phyloP scores from a whole-genome alignment of 495 filamentous ascomycete genomes.

The Entonaema liquescens region DNA sequence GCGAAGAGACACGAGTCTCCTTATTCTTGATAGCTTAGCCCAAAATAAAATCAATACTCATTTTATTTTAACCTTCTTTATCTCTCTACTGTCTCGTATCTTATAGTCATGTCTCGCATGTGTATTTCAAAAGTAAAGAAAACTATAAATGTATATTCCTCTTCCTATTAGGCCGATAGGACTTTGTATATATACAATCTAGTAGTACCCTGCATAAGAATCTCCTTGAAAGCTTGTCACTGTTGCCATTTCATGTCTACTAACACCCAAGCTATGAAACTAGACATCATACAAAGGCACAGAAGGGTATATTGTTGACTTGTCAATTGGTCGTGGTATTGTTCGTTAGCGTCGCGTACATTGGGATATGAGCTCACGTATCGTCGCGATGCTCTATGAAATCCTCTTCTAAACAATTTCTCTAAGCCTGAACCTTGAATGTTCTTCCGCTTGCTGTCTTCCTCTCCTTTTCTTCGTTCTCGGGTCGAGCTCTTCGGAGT shows the following conservation, averaged over 20 bases:
- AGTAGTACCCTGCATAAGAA: not conserved
- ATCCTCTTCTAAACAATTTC: not conserved
- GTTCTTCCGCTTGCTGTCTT: constrained; percentile 97
- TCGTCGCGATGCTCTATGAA: not conserved
- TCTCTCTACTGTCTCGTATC: not conserved
- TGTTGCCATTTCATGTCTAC: not conserved
- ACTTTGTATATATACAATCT: not conserved
- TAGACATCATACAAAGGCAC: not conserved
- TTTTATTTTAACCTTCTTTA: too few relatives aligned
- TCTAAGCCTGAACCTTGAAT: constrained; percentile 71
- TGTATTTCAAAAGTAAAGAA: not conserved
- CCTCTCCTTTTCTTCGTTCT: constrained; percentile 95
- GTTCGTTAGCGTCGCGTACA: constrained; percentile 16
- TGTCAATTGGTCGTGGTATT: constrained; percentile 24
- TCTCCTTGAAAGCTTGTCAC: not conserved
- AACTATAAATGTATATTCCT: not conserved
- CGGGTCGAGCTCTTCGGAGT: constrained; percentile 87
- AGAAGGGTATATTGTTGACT: not conserved
- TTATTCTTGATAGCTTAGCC: too few relatives aligned
- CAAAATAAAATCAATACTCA: too few relatives aligned
- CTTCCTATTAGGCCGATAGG: not conserved
- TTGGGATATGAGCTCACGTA: constrained; percentile 1
- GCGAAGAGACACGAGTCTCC: too few relatives aligned
- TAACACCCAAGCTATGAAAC: not conserved
- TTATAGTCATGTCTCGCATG: not conserved